Conservation (phyloP, 2,329 filamentous ascomycete species). For the Clonostachys byssicola region DNA sequence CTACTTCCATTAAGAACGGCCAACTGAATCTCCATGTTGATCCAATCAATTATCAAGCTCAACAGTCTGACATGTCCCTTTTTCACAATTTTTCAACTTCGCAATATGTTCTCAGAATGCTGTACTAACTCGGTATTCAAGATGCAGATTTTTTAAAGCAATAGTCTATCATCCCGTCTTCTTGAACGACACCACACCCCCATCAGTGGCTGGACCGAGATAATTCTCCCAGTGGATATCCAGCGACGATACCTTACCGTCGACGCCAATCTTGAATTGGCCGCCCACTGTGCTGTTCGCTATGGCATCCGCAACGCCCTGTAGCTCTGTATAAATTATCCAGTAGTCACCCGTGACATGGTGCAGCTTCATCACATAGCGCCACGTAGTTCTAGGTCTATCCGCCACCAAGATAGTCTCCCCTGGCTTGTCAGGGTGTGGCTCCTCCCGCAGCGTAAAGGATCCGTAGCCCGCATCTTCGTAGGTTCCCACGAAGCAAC, state of each 20-base stretch:
- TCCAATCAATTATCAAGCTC: slow-evolving; percentile 54
- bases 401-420: slow-evolving; percentile 14
- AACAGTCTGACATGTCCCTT: slow-evolving; percentile 50
- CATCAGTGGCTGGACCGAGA: not conserved
- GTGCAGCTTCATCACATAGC: slow-evolving; percentile 10
- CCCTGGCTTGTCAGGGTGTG: slow-evolving; percentile 4
- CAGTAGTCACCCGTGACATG: slow-evolving; percentile 20
- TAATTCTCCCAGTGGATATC: not conserved
- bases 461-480: slow-evolving; percentile 33
- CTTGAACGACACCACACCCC: slow-evolving; percentile 2
- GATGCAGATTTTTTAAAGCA: not conserved
- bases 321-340: slow-evolving; percentile 11
- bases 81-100: not conserved
- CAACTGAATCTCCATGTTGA: slow-evolving; percentile 61
- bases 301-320: not conserved
- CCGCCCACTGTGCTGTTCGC: not conserved
- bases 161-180: not conserved
- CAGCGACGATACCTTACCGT: not conserved
- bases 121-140: not conserved
- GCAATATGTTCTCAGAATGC: slow-evolving; percentile 2
- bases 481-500: slow-evolving; percentile 33
- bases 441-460: slow-evolving; percentile 10
- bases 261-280: slow-evolving; percentile 1
- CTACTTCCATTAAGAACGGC: slow-evolving; percentile 59
- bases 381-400: slow-evolving; percentile 14